Evolutionary conservation across 2,329 filamentous ascomycete genomes (phyloP).

Genomic region (Aspergillus neotritici): DNA sequence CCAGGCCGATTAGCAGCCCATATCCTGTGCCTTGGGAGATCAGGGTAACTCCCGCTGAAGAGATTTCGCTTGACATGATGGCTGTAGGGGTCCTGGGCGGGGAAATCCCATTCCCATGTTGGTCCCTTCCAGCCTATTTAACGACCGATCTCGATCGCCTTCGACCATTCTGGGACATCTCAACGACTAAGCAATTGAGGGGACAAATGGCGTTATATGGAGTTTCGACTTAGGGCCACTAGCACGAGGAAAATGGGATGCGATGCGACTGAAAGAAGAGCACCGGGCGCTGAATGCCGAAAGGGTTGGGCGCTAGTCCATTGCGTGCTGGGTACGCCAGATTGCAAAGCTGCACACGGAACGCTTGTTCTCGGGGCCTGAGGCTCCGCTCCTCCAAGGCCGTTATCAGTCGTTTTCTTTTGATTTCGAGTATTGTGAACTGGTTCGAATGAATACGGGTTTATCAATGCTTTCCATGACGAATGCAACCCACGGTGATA

Average conservation of each 20-base stretch:
- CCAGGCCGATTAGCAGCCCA: conserved; percentile 47
- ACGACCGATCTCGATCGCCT: too few species aligned
- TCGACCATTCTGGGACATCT: neutral
- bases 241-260: too few species aligned
- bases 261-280: too few species aligned
- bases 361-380: too few species aligned
- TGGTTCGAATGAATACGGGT: too few species aligned
- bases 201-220: neutral
- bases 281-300: neutral
- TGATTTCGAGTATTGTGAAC: too few species aligned
- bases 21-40: conserved; percentile 34
- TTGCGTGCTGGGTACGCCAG: conserved; percentile 2
- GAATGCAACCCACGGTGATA: too few species aligned
- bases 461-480: too few species aligned
- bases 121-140: too few species aligned
- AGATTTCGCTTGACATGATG: neutral
- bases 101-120: neutral
- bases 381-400: too few species aligned
- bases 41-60: conserved; percentile 10
- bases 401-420: too few species aligned
- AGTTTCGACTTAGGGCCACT: neutral
- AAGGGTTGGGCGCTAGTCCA: conserved; percentile 2
- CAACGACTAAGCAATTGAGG: conserved; percentile 1
- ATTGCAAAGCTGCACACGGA: conserved; percentile 1
- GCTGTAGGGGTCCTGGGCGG: neutral